phyloP scores from a whole-genome alignment of 2,329 filamentous ascomycete species.

The Fusarium sp. region DNA sequence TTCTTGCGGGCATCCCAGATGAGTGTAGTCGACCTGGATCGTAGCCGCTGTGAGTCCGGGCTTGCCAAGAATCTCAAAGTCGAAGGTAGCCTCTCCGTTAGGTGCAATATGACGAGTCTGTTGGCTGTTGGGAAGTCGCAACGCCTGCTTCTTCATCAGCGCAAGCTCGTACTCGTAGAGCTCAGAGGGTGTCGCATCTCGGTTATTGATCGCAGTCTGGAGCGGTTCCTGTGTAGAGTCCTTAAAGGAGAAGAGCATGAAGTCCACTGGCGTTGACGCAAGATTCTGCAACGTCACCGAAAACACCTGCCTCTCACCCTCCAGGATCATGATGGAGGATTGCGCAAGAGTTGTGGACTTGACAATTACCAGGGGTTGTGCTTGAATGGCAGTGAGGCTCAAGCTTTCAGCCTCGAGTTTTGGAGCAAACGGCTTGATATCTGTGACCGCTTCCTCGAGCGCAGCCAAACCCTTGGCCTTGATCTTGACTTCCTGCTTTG shows the following conservation, averaged over 20 bases:
- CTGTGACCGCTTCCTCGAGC: constrained; percentile 57
- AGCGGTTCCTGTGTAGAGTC: constrained; percentile 85
- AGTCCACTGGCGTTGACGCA: constrained; percentile 80
- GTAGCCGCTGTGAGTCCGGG: constrained; percentile 82
- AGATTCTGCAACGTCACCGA: constrained; percentile 83
- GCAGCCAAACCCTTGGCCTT: constrained; percentile 77
- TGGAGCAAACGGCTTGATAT: constrained; percentile 51
- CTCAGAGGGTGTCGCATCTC: constrained; percentile 81
- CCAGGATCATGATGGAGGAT: constrained; percentile 89
- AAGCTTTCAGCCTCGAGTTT: constrained; percentile 62
- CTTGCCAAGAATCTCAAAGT: constrained; percentile 87
- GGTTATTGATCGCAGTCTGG: constrained; percentile 77
- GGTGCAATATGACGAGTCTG: constrained; percentile 71
- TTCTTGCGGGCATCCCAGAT: constrained; percentile 75
- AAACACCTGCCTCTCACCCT: constrained; percentile 85
- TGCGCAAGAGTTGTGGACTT: constrained; percentile 83
- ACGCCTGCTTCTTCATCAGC: constrained; percentile 76
- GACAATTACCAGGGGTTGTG: constrained; percentile 80
- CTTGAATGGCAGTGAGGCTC: constrained; percentile 77
- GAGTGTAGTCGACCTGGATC: constrained; percentile 87
- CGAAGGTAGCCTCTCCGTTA: constrained; percentile 74
- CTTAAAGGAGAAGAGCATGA: constrained; percentile 87
- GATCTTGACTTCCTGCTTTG: constrained; percentile 74
- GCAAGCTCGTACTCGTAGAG: constrained; percentile 88
- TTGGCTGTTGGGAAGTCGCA: constrained; percentile 64